Evolutionary conservation across 1,139 yeast genomes (phyloP).

Genomic region (Hyphopichia khmerensis): DNA sequence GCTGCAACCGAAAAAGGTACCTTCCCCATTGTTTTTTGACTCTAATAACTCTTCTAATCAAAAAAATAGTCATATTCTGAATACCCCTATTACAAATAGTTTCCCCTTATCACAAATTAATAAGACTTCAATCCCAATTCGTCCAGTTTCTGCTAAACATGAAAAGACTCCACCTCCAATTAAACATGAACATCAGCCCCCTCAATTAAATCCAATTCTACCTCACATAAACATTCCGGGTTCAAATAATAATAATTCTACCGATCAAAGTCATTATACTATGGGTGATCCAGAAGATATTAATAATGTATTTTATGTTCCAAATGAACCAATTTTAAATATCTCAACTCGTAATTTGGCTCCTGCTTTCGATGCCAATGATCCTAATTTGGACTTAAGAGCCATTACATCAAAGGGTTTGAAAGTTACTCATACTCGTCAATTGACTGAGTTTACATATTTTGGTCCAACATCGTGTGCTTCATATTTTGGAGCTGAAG

Average conservation of each 20-base stretch:
- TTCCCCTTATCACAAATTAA: not conserved
- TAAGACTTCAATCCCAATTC: not conserved
- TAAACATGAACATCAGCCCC: slow-evolving; percentile 2
- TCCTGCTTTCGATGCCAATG: slow-evolving; percentile 5
- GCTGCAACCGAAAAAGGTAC: not conserved
- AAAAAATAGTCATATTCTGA: not conserved
- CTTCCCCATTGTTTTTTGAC: not conserved
- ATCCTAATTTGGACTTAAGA: slow-evolving; percentile 1
- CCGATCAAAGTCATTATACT: not conserved
- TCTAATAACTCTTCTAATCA: not conserved
- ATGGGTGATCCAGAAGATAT: slow-evolving; percentile 2
- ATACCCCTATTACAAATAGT: not conserved
- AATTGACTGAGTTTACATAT: slow-evolving; percentile 6
- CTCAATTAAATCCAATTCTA: slow-evolving; percentile 3
- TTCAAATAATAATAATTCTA: not conserved
- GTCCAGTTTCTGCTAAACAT: not conserved
- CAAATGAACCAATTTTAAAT: slow-evolving; percentile 8
- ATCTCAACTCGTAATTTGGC: slow-evolving; percentile 6
- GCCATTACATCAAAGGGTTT: slow-evolving; percentile 4
- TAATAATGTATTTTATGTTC: slow-evolving; percentile 3
- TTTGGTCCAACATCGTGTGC: slow-evolving; percentile 11
- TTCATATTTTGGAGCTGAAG: slow-evolving; percentile 7
- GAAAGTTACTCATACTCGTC: slow-evolving; percentile 2
- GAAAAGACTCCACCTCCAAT: slow-evolving; percentile 1
- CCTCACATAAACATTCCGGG: slow-evolving; percentile 2